These are phyloP conservation scores for Celoporthe dispersa DNA, from an alignment of 2,329 filamentous ascomycete species.

Conservation along the genomic window DNA sequence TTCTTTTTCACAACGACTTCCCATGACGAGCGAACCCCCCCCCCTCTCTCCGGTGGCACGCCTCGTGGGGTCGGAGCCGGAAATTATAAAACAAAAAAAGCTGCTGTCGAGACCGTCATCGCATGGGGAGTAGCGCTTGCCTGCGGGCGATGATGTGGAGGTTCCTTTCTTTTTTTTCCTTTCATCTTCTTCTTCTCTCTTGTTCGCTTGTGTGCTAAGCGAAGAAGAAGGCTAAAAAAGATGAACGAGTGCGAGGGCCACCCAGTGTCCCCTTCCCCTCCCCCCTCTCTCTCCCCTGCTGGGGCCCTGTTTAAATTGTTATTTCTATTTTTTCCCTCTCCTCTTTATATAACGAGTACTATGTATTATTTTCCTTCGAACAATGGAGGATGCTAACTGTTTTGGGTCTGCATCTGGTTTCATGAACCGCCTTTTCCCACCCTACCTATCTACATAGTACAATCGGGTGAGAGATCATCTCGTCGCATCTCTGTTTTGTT, in stretches of 20 bases:
- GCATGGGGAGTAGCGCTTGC: not conserved
- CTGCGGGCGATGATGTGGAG: not conserved
- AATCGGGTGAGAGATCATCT: not conserved
- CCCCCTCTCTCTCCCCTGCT: not conserved
- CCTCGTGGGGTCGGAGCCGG: not conserved
- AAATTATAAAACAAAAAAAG: not conserved
- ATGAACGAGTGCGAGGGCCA: not conserved
- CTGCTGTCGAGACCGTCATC: not conserved
- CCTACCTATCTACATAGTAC: not conserved
- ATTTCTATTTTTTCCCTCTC: not conserved
- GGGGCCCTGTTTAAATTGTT: not conserved
- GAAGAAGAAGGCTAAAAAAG: not conserved
- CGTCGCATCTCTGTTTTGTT: not conserved
- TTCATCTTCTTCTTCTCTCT: not conserved
- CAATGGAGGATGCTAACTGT: not conserved
- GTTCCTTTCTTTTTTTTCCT: not conserved
- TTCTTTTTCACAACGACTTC: not conserved
- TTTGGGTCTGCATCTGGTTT: not conserved
- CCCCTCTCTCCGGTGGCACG: no score
- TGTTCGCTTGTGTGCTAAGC: not conserved
- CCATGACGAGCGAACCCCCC: not conserved
- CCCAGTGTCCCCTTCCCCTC: not conserved
- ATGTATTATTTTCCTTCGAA: not conserved
- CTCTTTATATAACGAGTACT: not conserved
- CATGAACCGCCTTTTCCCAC: not conserved